A percentile compares a stretch with the other conserved stretches of the same genome.
Conservation (phyloP, 176 grass and related monocot species). For the Oryza glumipatula region DNA sequence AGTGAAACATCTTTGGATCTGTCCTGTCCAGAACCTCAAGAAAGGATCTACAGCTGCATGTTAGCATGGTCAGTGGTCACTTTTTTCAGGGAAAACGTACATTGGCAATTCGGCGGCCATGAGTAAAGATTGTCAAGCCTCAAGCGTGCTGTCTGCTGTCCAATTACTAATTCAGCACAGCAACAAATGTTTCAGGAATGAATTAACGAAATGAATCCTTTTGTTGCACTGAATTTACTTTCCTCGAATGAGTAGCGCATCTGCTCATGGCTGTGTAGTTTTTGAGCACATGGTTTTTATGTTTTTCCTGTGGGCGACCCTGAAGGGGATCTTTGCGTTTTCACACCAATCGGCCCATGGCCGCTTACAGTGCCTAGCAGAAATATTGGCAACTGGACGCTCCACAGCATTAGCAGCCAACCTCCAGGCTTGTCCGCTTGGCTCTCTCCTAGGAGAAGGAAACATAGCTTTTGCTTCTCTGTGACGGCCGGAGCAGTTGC, state of each 20-base stretch:
- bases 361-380: neutral
- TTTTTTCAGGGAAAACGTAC: neutral
- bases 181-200: neutral
- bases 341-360: neutral
- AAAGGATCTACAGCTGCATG: neutral
- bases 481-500: neutral
- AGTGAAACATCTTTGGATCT: neutral
- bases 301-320: neutral
- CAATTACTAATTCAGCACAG: neutral
- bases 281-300: neutral
- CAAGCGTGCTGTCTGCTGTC: neutral
- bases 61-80: neutral
- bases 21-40: neutral
- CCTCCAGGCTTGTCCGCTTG: neutral
- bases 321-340: neutral
- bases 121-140: neutral
- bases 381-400: neutral
- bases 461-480: neutral
- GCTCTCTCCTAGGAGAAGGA: neutral
- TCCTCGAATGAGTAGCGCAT: neutral
- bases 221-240: neutral
- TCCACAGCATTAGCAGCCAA: neutral
- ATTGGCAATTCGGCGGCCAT: neutral
- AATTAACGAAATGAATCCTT: neutral
- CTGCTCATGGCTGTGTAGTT: neutral